These are phyloP conservation scores for Aspergillus clavatus DNA, from an alignment of 2,329 filamentous ascomycete genomes.

Conservation along the genomic window DNA sequence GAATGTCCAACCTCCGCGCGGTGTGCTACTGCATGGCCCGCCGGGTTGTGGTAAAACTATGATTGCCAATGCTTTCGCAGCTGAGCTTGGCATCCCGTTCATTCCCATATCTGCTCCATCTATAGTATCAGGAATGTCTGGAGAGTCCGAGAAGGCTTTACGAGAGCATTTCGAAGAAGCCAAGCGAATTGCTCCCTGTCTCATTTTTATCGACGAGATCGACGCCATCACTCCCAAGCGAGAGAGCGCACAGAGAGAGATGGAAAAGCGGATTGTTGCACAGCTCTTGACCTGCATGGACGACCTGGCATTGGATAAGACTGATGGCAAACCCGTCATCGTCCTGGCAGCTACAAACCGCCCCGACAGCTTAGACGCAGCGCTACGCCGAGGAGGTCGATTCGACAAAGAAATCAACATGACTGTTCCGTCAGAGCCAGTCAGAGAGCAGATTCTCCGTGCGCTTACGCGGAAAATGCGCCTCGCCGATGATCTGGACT, in stretches of 20 bases:
- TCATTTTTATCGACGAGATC: constrained; percentile 89
- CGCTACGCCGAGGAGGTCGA: constrained; percentile 65
- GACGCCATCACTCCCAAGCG: constrained; percentile 86
- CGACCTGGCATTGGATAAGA: constrained; percentile 66
- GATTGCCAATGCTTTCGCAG: constrained; percentile 74
- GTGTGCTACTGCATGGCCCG: constrained; percentile 74
- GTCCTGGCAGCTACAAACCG: constrained; percentile 88
- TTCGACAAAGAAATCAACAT: constrained; percentile 85
- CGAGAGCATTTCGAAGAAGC: constrained; percentile 85
- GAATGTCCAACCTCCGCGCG: constrained; percentile 65
- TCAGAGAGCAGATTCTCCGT: constrained; percentile 71
- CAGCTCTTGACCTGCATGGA: constrained; percentile 86
- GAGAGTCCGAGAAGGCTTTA: constrained; percentile 82
- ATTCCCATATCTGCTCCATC: constrained; percentile 78
- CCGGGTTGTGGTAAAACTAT: constrained; percentile 84
- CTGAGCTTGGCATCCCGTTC: constrained; percentile 69
- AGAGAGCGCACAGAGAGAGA: constrained; percentile 77
- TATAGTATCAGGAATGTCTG: constrained; percentile 80
- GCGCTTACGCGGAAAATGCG: constrained; percentile 64
- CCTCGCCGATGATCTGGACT: constrained; percentile 67
- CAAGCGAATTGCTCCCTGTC: constrained; percentile 74
- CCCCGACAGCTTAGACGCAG: constrained; percentile 79
- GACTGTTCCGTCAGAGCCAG: constrained; percentile 74
- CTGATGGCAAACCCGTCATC: constrained; percentile 72
- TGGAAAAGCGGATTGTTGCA: constrained; percentile 80